Evolutionary conservation across 139 green algal genomes (phyloP), one percentile per base, ranked within the genome.

Genomic region (Diplosphaera chodatii): DNA sequence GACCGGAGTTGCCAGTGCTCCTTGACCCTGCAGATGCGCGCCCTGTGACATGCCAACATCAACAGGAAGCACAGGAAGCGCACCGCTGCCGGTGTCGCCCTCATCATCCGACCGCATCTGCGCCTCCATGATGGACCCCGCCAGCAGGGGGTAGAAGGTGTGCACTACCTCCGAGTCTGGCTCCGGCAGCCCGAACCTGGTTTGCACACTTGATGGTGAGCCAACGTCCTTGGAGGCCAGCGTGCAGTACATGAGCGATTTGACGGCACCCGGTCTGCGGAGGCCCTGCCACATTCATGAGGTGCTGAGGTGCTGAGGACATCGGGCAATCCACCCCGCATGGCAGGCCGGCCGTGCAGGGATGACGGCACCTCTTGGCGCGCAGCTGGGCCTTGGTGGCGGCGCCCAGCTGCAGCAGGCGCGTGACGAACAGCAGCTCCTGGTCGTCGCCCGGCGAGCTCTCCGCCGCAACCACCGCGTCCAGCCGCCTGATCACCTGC

Each of bases 331-430:
- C n/a, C n/a, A n/a, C n/a, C n/a, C n/a, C n/a, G n/a, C n/a, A n/a
- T 59, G 18, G 18, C 3, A 18, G 10, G 16, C 48, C 3, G 3
- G 48, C 3, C 25, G 48, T 23, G 48, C 18, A 23, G 48, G 10
- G 8, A 18, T 59, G 16, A 25, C 13, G 3, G 13, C 48, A 59
- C 48, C 18, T 59, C 10, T 18, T 10, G 48, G 48, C 48, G 8
- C 48, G 48, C 48, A 59, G 48, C 48, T 59, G 48, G 48, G 48
- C 48, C 16, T 59, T 59, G 10, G 48, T 18, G 13, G 48, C 48
- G 33, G 59, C 66, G 18, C 71, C 86, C 63, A 91, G 77, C 68
- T 84, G 75, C 67, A 94, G 76, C 66, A 96, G 79, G 40, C 82
- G 78, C 30, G 89, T 84, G 34, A 92, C 40, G 66, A 89, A 88